phyloP scores from a whole-genome alignment of 768 basidiomycete species.

The Tulasnella sp. region DNA sequence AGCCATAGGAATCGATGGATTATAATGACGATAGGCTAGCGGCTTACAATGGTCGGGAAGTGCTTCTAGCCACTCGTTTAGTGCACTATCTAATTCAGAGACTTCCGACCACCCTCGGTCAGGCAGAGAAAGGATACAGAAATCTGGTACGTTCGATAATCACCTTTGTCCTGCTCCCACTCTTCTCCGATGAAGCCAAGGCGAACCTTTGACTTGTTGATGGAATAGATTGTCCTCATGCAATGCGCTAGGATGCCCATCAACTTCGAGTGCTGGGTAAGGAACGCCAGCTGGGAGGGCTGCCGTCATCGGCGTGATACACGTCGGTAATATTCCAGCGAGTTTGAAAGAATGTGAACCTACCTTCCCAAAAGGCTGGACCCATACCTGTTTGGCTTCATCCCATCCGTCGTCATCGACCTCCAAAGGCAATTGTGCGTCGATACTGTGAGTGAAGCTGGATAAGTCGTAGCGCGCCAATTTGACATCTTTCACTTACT shows the following conservation, averaged over 20 bases:
- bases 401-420: conserved; percentile 81
- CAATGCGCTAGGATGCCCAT: conserved; percentile 51
- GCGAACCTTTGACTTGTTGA: conserved; percentile 50
- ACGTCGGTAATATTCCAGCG: not conserved
- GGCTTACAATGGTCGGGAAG: conserved; percentile 53
- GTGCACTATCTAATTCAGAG: conserved; percentile 53
- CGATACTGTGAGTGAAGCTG: conserved; percentile 41
- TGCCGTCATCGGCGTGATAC: not conserved
- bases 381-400: conserved; percentile 43
- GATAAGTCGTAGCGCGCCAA: not conserved
- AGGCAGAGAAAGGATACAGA: conserved; percentile 38
- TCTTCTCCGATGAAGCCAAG: conserved; percentile 41
- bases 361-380: conserved; percentile 46
- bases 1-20: not conserved
- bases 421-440: conserved; percentile 60
- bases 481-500: conserved; percentile 35
- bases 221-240: conserved; percentile 61
- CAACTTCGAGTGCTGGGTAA: conserved; percentile 46
- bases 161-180: conserved; percentile 38
- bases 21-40: not conserved
- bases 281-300: conserved; percentile 46
- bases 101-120: conserved; percentile 27
- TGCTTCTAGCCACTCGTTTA: conserved; percentile 62
- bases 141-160: not conserved
- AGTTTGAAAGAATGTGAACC: not conserved